Evolutionary conservation across 352 stramenopile genomes (phyloP).

Genomic region (Phytopythium litorale): DNA sequence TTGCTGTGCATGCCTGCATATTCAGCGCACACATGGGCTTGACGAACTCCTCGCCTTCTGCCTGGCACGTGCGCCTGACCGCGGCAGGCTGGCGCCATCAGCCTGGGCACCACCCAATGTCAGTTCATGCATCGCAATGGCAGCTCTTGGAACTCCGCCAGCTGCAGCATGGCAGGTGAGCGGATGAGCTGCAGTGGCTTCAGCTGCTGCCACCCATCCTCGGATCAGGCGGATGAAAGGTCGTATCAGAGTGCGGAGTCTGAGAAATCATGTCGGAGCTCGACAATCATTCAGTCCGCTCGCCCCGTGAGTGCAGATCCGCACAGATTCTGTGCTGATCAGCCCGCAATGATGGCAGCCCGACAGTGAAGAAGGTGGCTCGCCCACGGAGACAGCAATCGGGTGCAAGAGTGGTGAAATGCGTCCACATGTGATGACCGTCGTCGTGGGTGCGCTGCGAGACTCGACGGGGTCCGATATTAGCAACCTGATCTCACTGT

Average conservation of each 20-base stretch:
- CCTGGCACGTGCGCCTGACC: neutral
- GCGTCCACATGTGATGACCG: conserved; percentile 3
- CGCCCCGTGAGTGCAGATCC: too few species aligned
- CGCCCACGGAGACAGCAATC: neutral
- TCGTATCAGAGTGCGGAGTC: too few species aligned
- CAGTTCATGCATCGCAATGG: too few species aligned
- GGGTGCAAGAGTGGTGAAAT: neutral
- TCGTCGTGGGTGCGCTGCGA: neutral
- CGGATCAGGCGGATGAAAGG: too few species aligned
- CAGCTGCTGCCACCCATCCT: too few species aligned
- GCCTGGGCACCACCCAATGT: neutral
- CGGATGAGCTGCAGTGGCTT: too few species aligned
- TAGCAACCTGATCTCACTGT: too few species aligned
- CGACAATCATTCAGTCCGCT: too few species aligned
- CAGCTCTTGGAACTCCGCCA: neutral
- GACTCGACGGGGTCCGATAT: neutral
- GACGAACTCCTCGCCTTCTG: neutral
- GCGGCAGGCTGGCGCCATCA: neutral
- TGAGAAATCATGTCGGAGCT: too few species aligned
- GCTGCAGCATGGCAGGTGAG: neutral
- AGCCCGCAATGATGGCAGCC: too few species aligned
- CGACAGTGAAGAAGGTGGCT: too few species aligned
- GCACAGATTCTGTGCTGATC: too few species aligned
- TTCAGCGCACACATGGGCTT: neutral
- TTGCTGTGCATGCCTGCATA: neutral